Conservation (phyloP, 2,329 filamentous ascomycete species). For the Colletotrichum incanum region DNA sequence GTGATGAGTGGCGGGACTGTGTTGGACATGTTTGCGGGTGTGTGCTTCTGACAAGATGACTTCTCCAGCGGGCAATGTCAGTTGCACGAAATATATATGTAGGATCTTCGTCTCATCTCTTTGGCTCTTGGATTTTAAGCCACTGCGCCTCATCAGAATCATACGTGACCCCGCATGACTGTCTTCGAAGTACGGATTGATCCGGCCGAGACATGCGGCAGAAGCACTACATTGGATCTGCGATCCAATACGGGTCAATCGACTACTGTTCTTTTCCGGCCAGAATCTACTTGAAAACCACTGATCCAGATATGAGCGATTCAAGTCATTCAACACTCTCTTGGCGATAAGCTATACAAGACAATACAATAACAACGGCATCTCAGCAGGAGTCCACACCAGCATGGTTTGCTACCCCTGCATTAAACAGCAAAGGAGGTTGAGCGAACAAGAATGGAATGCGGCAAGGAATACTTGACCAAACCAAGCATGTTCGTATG, state of each 20-base stretch:
- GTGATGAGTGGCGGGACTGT: constrained; percentile 53
- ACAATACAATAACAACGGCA: no score
- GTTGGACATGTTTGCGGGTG: not conserved
- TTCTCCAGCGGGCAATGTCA: not conserved
- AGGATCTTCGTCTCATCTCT: not conserved
- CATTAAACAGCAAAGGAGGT: no score
- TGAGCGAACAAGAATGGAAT: no score
- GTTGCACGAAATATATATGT: not conserved
- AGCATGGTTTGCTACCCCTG: no score
- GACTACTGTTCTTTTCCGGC: not conserved
- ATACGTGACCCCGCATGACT: not conserved
- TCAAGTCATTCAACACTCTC: not conserved
- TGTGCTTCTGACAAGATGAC: no score
- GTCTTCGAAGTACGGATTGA: not conserved
- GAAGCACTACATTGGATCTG: no score
- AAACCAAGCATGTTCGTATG: no score
- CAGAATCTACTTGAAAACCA: not conserved
- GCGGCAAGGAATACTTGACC: no score
- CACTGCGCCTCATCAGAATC: not conserved
- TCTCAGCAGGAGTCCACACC: no score
- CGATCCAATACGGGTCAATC: not conserved
- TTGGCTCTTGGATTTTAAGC: not conserved
- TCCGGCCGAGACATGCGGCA: not conserved
- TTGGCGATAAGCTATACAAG: no score
- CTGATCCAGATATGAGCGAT: not conserved